A percentile compares a stretch with the other conserved stretches of the same genome.
Evolutionary conservation across 1,139 yeast species (phyloP).

Genomic region (Arxiozyma slooffiae): DNA sequence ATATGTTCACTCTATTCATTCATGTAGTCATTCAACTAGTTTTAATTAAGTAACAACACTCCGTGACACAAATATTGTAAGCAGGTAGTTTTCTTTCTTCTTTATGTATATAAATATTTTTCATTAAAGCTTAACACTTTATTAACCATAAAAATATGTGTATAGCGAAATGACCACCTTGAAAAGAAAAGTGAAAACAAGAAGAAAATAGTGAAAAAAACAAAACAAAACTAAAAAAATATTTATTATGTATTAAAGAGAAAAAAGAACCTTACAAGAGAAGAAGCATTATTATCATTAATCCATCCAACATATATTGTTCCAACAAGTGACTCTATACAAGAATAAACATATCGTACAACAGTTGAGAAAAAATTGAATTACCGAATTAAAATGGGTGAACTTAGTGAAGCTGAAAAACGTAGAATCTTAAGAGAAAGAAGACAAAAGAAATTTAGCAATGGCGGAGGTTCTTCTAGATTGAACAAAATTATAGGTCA

Average conservation of each 20-base stretch:
- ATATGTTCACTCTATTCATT: neutral
- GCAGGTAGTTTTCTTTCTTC: neutral
- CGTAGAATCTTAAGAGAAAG: constrained; percentile 54
- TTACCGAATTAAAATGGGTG: constrained; percentile 18
- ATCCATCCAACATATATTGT: neutral
- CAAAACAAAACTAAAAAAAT: too few relatives aligned
- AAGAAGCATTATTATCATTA: neutral
- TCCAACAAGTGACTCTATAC: neutral
- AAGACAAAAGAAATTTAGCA: constrained; percentile 57
- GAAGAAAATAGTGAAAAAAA: neutral
- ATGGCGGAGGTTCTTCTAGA: constrained; percentile 48
- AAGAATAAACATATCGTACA: too few relatives aligned
- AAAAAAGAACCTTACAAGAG: neutral
- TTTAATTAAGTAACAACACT: neutral
- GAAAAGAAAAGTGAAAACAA: neutral
- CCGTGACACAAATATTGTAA: too few relatives aligned
- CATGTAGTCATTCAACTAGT: too few relatives aligned
- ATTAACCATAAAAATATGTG: neutral
- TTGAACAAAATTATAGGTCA: constrained; percentile 44
- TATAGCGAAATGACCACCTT: neutral
- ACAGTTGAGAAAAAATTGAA: too few relatives aligned
- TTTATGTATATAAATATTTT: neutral
- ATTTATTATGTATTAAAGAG: too few relatives aligned
- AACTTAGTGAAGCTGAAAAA: constrained; percentile 51
- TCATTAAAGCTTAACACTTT: too few relatives aligned